Conservation (phyloP, 768 basidiomycete genomes). For the Naganishia kalamii region DNA sequence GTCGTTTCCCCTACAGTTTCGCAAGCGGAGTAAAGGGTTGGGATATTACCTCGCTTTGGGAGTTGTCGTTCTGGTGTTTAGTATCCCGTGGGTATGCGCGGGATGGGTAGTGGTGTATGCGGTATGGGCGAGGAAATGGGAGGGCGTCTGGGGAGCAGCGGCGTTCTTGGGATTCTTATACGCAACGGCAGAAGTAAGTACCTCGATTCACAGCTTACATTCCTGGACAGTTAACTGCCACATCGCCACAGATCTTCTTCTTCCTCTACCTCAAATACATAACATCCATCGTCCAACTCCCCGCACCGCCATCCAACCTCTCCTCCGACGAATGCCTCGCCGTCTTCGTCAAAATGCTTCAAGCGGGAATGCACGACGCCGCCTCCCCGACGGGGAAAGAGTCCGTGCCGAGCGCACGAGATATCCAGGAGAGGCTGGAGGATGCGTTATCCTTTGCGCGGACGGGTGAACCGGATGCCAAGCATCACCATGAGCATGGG, state of each 20-base stretch:
- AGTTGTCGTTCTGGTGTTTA: neutral
- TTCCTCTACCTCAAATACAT: slow-evolving; percentile 14
- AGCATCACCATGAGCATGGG: neutral
- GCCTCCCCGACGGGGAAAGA: neutral
- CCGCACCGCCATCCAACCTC: slow-evolving; percentile 17
- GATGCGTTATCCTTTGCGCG: neutral
- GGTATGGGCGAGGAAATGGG: neutral
- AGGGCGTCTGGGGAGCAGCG: neutral
- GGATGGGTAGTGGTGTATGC: neutral
- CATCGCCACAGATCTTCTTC: neutral
- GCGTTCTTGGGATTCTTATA: neutral
- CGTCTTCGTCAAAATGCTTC: slow-evolving; percentile 18
- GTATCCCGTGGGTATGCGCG: neutral
- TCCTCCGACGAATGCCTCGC: slow-evolving; percentile 11
- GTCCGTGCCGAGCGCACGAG: neutral
- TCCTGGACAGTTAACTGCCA: neutral
- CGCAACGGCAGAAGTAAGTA: neutral
- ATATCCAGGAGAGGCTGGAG: slow-evolving; percentile 3
- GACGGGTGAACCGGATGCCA: neutral
- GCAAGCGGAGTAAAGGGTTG: neutral
- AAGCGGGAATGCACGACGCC: slow-evolving; percentile 10
- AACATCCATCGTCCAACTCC: slow-evolving; percentile 4
- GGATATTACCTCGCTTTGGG: neutral
- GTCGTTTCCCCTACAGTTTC: neutral
- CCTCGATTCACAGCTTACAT: neutral